Evolutionary conservation across 176 grass and related monocot genomes (phyloP), one percentile per base, ranked within the genome.

Genomic region (Microstegium vimineum): DNA sequence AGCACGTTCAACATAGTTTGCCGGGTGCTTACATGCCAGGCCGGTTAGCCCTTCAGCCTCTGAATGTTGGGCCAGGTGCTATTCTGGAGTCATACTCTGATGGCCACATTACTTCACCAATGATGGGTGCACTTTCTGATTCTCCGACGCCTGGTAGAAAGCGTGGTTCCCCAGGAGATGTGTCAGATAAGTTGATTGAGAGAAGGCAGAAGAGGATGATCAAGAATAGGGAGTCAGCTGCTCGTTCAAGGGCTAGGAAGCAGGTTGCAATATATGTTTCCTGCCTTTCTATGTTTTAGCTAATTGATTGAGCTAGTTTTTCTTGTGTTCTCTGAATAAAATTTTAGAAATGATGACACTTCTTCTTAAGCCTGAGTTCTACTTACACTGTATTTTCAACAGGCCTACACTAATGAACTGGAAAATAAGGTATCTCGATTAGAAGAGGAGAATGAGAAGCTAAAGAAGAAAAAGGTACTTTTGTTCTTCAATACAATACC

Each of bases 121-220:
- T 79, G 87, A 86, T 87, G 51, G 88, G 74, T 82, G 83, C 76
- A 66, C 80, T 47, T 75, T 89, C 49, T 42, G 88, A 90, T 82
- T 90, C 88, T 56, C 87, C 78, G 2, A 92, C 83, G 28, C 83
- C 90, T 70, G 86, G 81, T 77, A 78, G 90, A 62, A 97, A 92
- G 78, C 88, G 83, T 32, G 87, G 85, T 25, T 37, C 84, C 65
- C 75, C 86, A 40, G 87, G 85, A 30, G 89, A 93, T 42, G 57
- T 87, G 27, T 62, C 35, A 12, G 81, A 98, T 75, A 98, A 93
- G 81, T 81, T 88, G 65, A 67, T 89, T 64, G 96, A 98, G 76
- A 91, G 93, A 86, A 92, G 96, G 74, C 96, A 98, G 57, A 98
- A 98, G 86, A 95, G 96, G 91, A 98, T 98, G 95, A 95, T 98